These are phyloP conservation scores for Eucalyptus pauciflora DNA, from an alignment of 345 rosid genomes.

Conservation along the genomic window DNA sequence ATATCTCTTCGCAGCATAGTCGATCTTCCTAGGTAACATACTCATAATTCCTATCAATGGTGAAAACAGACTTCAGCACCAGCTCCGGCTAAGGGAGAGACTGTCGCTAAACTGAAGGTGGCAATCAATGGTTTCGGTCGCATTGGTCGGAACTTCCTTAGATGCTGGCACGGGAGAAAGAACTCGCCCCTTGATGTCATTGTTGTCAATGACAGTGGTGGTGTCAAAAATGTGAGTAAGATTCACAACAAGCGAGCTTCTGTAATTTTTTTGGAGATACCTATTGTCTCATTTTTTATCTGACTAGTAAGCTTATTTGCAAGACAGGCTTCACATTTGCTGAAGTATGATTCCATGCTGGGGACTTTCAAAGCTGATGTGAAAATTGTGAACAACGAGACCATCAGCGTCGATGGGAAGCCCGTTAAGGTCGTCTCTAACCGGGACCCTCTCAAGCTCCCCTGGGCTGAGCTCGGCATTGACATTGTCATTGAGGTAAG, in stretches of 20 bases:
- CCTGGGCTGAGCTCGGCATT: slow-evolving; percentile 96
- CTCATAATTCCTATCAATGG: neutral
- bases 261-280: neutral
- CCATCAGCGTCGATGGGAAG: slow-evolving; percentile 93
- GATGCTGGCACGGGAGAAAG: slow-evolving; percentile 97
- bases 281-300: neutral
- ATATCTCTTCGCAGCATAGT: neutral
- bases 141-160: slow-evolving; percentile 93
- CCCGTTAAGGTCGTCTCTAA: slow-evolving; percentile 72
- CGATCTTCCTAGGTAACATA: neutral
- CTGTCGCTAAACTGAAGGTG: slow-evolving; percentile 85
- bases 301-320: neutral
- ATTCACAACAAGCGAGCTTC: neutral
- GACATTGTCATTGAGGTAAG: slow-evolving; percentile 95
- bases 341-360: slow-evolving; percentile 90
- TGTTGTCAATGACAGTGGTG: slow-evolving; percentile 95
- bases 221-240: slow-evolving; percentile 84
- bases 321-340: slow-evolving; percentile 87
- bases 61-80: slow-evolving; percentile 32
- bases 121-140: slow-evolving; percentile 97
- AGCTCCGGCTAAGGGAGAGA: slow-evolving; percentile 43
- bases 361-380: slow-evolving; percentile 96
- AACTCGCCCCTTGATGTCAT: slow-evolving; percentile 89
- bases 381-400: slow-evolving; percentile 59
- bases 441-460: slow-evolving; percentile 97